Evolutionary conservation across 179 eudicot genomes (phyloP), one percentile per base, ranked within the genome.

Genomic region (Beta macrorhiza): DNA sequence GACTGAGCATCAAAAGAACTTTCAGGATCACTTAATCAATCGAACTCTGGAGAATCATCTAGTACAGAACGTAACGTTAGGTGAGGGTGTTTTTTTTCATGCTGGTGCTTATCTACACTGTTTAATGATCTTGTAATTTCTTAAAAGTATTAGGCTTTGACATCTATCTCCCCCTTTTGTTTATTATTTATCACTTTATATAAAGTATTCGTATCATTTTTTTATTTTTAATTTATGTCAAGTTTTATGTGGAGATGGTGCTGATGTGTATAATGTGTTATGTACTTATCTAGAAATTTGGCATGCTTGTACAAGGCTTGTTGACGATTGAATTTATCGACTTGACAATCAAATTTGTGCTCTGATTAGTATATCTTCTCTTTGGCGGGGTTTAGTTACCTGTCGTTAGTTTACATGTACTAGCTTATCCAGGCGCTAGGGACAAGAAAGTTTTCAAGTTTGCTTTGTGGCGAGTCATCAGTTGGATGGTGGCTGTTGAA

Each of bases 1-100:
- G 94, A 97, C 99, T 71, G 95, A 89, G 72, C 89, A 97, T 86
- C 99, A 97, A 84, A 92, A 83, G 83, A 90, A 86, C 76, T 90
- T 88, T 80, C 97, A 95, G 89, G 98, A 97, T 14, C 98, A 91
- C 85, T 87, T 97, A 29, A 78, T 94, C 68, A 92, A 93, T 78
- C 85, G 73, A 84, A 92, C 90, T 7, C 85, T 93, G 78, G 99
- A 93, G 80, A 84, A 72, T 47, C 77, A 97, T 88, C 78, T 97
- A 86, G 58, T 13, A 55, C 89, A 89, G 88, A 92, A 80, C 59
- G 69, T 77, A 73, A 83, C 76, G 11, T 67, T 74, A 75, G 97
- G 97, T 93, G 86, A 85, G 80, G 15, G 70, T 74, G 15, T 17
- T 0, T 25, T 25, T 37, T 77, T 65, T 56, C 25, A 25, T 49